phyloP scores from a whole-genome alignment of 305 asterid species.

The Solanum chacoense region DNA sequence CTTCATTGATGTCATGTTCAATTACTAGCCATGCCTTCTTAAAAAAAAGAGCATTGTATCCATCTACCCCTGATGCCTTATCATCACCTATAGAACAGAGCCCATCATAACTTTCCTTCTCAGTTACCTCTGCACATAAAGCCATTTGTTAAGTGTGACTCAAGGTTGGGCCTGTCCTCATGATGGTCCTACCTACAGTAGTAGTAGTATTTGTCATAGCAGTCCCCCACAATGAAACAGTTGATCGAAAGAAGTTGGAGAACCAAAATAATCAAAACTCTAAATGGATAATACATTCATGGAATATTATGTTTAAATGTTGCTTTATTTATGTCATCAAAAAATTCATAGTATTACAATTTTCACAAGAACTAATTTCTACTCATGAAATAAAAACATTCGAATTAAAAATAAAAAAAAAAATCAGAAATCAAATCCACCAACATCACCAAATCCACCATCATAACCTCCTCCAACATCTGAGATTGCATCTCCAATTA shows the following conservation, averaged over 20 bases:
- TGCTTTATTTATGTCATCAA: background rate
- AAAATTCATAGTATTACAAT: background rate
- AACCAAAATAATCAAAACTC: background rate
- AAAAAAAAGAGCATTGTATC: background rate
- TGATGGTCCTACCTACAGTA: background rate
- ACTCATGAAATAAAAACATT: background rate
- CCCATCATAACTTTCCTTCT: too few species aligned
- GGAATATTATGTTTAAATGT: background rate
- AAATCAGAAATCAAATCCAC: slow-evolving; percentile 47
- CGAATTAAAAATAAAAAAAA: background rate
- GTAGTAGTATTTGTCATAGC: background rate
- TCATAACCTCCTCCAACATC: slow-evolving; percentile 35
- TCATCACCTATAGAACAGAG: too few species aligned
- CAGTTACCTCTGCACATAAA: too few species aligned
- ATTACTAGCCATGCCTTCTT: background rate
- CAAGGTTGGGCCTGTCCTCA: too few species aligned
- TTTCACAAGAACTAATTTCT: background rate
- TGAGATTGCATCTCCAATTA: slow-evolving; percentile 64
- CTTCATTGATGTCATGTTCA: background rate
- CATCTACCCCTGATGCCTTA: too few species aligned
- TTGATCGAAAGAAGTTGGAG: background rate
- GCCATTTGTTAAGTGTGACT: too few species aligned
- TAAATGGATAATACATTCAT: background rate
- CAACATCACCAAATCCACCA: slow-evolving; percentile 23
- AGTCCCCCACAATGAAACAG: too few species aligned